Base-by-base conservation (phyloP, 192 early-diverging fungal species). In the Coemansia guatemalensis region DNA sequence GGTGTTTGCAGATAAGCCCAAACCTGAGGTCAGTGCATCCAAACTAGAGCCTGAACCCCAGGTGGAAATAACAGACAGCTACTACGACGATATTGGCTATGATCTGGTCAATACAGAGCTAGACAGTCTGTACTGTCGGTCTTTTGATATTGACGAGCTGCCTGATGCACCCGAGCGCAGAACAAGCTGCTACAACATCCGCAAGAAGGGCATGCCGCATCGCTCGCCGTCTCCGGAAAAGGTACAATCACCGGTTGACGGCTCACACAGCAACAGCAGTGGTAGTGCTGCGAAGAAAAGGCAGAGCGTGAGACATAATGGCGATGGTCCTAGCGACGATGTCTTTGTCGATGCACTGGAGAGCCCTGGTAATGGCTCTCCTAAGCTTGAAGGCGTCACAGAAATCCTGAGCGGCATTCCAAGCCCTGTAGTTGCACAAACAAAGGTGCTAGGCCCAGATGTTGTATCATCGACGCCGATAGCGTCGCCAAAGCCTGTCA, bases 121-220 rank as follows among this genome's bases (percentile, higher is more conserved):
- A 11, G 68, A 67, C 67, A 71, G 68, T 44, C 27, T 54, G 48
- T 70, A 60, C 49, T 67, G 68, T 39, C 57, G 58, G 47, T 74
- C 71, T 11, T 80, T 80, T 64, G 76, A 79, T 47, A 54, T 73
- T 44, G 71, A 79, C 39, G 53, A 66, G 61, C 64, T 79, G 18
- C 76, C 76, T 24, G 76, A 79, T 17, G 64, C 67, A 4, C 76
- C 76, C 18, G 56, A 62, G 32, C 76, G 76, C 64, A 62, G 60
- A 17, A 22, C 70, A 12, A 67, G 64, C 57, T 39, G 56, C 26
- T 79, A 79, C 41, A 73, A 73, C 35, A 66, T 70, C 51, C 70
- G 75, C 18, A 70, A 52, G 14, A 65, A 64, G 47, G 64, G 69
- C 2, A 61, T 66, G 20, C 52, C 53, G 5, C 44, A 27, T 14